These are phyloP conservation scores for Lentinus brumalis DNA, from an alignment of 768 basidiomycete genomes.

Conservation along the genomic window DNA sequence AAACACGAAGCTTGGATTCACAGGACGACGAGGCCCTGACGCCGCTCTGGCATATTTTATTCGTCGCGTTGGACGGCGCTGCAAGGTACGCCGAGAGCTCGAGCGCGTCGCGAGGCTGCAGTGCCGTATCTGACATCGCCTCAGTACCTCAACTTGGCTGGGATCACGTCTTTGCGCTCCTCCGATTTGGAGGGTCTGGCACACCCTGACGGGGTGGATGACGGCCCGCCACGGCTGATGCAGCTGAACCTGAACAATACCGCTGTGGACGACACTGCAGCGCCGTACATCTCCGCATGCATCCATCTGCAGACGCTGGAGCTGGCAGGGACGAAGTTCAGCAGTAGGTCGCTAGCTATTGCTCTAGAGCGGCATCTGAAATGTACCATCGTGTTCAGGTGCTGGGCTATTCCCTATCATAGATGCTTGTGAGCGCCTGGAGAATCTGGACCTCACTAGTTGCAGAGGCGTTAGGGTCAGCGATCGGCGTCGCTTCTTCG, in stretches of 20 bases:
- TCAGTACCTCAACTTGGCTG: slow-evolving; percentile 58
- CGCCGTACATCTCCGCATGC: slow-evolving; percentile 56
- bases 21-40: slow-evolving; percentile 30
- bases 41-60: slow-evolving; percentile 50
- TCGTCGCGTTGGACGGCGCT: slow-evolving; percentile 54
- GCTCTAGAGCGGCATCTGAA: background rate
- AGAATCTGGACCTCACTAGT: slow-evolving; percentile 63
- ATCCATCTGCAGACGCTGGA: slow-evolving; percentile 47
- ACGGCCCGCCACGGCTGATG: slow-evolving; percentile 42
- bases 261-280: slow-evolving; percentile 57
- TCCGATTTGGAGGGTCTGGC: slow-evolving; percentile 50
- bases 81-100: slow-evolving; percentile 43
- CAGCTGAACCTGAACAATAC: slow-evolving; percentile 62
- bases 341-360: slow-evolving; percentile 41
- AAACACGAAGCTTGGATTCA: slow-evolving; percentile 59
- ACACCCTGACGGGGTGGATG: slow-evolving; percentile 34
- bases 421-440: slow-evolving; percentile 54
- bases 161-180: slow-evolving; percentile 52
- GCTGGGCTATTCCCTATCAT: slow-evolving; percentile 57
- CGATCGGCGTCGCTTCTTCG: slow-evolving; percentile 68
- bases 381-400: slow-evolving; percentile 35
- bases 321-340: slow-evolving; percentile 60
- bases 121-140: background rate
- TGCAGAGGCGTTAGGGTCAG: slow-evolving; percentile 62
- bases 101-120: slow-evolving; percentile 4